Conservation (phyloP, 768 basidiomycete species). For the Podaxis carcinomalis region DNA sequence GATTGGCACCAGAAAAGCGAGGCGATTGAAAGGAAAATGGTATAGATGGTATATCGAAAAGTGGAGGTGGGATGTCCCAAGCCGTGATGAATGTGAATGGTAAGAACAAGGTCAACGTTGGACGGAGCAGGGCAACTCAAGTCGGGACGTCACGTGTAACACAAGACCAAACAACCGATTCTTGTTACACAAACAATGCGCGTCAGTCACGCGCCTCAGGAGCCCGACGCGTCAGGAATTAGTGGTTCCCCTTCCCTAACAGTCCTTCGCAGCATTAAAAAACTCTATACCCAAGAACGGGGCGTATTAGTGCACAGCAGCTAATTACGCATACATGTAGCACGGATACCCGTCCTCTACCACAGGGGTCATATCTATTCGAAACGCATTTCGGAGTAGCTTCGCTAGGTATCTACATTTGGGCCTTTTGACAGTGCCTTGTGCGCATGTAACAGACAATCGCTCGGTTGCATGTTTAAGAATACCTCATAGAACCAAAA, state of each 20-base stretch:
- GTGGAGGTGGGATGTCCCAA: background rate
- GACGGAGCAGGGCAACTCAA: constrained; percentile 6
- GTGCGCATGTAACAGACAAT: constrained; percentile 6
- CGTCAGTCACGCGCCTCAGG: background rate
- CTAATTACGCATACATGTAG: background rate
- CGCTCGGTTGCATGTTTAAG: background rate
- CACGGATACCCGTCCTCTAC: background rate
- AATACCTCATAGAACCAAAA: constrained; percentile 1
- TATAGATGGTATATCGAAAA: constrained; percentile 9
- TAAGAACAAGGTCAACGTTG: constrained; percentile 10
- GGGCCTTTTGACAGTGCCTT: constrained; percentile 1
- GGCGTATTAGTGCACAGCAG: background rate
- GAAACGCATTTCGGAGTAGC: constrained; percentile 1
- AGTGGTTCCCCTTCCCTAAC: background rate
- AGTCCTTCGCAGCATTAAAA: background rate
- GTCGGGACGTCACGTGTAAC: constrained; percentile 3
- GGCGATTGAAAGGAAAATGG: constrained; percentile 12
- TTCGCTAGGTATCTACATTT: constrained; percentile 2
- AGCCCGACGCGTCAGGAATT: background rate
- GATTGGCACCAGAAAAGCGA: background rate
- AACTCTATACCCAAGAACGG: background rate
- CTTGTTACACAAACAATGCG: background rate
- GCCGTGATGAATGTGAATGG: background rate
- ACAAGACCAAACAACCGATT: background rate
- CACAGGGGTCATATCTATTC: background rate